These are phyloP conservation scores for Singerocomus inundabilis DNA, from an alignment of 1,284 basidiomycete species.

Conservation along the genomic window DNA sequence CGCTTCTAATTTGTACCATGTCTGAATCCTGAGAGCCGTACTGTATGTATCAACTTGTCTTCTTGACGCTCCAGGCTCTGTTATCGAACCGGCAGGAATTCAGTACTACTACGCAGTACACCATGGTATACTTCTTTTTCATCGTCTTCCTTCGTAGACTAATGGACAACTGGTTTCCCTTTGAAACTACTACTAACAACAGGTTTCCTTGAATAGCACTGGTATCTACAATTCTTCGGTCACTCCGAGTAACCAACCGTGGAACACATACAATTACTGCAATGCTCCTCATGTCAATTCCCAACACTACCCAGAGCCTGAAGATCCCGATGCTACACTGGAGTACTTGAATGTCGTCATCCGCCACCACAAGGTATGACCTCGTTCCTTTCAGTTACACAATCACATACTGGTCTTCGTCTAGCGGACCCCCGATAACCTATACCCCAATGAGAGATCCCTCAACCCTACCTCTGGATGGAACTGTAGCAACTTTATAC, in stretches of 20 bases:
- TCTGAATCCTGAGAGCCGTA: neutral
- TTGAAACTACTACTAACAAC: constrained; percentile 2
- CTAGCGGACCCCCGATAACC: constrained; percentile 31
- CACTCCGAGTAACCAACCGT: constrained; percentile 41
- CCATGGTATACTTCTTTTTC: constrained; percentile 11
- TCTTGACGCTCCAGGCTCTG: neutral
- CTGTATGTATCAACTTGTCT: neutral
- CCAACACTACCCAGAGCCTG: constrained; percentile 36
- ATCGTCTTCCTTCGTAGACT: neutral
- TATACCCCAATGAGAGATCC: constrained; percentile 46
- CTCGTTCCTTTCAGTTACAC: neutral
- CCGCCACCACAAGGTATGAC: constrained; percentile 46
- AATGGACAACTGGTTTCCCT: neutral
- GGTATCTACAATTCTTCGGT: constrained; percentile 42
- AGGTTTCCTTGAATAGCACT: constrained; percentile 2
- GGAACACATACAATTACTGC: constrained; percentile 56
- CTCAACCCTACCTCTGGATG: constrained; percentile 43
- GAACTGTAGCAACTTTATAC: constrained; percentile 40
- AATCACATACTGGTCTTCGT: neutral
- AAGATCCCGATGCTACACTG: constrained; percentile 29
- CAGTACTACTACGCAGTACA: constrained; percentile 2
- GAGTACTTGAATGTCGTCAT: constrained; percentile 45
- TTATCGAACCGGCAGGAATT: neutral
- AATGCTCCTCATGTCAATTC: constrained; percentile 51
- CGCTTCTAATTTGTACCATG: neutral